Percentiles rank a stretch among this genome's conserved stretches.
These are phyloP conservation scores for Syzygium oleosum DNA, from an alignment of 345 rosid genomes.

Conservation along the genomic window DNA sequence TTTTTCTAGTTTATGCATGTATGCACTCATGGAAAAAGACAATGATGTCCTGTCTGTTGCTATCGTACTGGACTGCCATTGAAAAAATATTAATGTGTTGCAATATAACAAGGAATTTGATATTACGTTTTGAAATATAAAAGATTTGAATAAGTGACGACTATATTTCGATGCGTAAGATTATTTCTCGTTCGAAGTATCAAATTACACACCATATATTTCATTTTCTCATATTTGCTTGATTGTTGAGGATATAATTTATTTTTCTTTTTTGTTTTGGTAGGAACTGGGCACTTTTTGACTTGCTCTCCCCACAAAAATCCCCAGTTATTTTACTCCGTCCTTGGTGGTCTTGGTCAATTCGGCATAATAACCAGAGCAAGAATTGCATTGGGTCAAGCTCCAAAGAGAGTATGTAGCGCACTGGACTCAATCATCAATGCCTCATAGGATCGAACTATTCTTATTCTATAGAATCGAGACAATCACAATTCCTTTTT, in stretches of 20 bases:
- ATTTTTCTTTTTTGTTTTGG: not conserved
- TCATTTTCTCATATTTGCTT: not conserved
- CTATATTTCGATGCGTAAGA: not conserved
- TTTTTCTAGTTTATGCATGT: not conserved
- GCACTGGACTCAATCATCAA: not conserved
- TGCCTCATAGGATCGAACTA: not conserved
- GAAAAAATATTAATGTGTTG: not conserved
- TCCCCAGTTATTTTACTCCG: conserved; percentile 16
- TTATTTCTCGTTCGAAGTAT: not conserved
- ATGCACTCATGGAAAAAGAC: not conserved
- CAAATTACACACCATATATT: not conserved
- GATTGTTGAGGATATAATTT: not conserved
- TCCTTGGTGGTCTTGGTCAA: conserved; percentile 36
- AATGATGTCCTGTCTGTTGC: not conserved
- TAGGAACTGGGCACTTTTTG: conserved; percentile 2
- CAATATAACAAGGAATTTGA: not conserved
- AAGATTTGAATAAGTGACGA: not conserved
- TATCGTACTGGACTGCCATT: not conserved
- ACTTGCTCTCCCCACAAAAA: conserved; percentile 3
- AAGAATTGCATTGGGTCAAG: conserved; percentile 19
- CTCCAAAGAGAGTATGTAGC: conserved; percentile 12
- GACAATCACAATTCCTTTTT: not conserved
- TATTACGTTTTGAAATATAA: not conserved
- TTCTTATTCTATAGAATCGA: not conserved
- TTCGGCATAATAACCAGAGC: conserved; percentile 39